These are phyloP conservation scores for Fusarium drepaniforme DNA, from an alignment of 2,329 filamentous ascomycete genomes.

Conservation along the genomic window DNA sequence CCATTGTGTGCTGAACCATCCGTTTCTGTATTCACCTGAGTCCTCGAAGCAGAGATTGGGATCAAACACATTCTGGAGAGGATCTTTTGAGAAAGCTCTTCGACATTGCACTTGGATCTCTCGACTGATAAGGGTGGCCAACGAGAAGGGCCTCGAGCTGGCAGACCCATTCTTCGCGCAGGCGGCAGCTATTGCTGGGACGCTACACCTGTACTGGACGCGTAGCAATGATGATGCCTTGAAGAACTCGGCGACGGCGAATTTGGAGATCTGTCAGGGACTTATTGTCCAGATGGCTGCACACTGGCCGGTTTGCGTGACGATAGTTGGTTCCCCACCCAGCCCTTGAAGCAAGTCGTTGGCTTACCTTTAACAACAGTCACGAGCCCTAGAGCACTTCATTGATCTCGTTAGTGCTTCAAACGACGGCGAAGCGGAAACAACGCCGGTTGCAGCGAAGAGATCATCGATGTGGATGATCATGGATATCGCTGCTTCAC, in stretches of 20 bases:
- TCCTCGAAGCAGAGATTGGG: slow-evolving; percentile 13
- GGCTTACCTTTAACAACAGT: not conserved
- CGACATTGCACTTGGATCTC: slow-evolving; percentile 33
- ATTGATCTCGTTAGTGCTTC: slow-evolving; percentile 2
- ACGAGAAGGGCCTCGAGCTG: slow-evolving; percentile 15
- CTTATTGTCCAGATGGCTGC: slow-evolving; percentile 24
- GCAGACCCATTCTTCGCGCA: slow-evolving; percentile 30
- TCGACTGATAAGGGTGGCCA: slow-evolving; percentile 13
- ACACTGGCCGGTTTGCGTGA: slow-evolving; percentile 24
- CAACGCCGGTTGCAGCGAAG: not conserved
- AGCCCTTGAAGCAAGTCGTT: not conserved
- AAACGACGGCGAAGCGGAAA: not conserved
- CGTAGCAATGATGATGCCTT: not conserved
- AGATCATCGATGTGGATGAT: slow-evolving; percentile 26
- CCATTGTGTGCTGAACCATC: slow-evolving; percentile 26
- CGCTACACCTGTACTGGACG: slow-evolving; percentile 18
- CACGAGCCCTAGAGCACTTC: slow-evolving; percentile 7
- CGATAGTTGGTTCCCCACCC: slow-evolving; percentile 1
- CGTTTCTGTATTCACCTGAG: slow-evolving; percentile 16
- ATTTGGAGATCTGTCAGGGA: slow-evolving; percentile 18
- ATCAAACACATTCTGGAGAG: slow-evolving; percentile 21
- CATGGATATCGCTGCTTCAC: slow-evolving; percentile 21
- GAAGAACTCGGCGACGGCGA: not conserved
- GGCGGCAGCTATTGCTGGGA: slow-evolving; percentile 27
- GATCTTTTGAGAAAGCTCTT: slow-evolving; percentile 20